Evolutionary conservation across 257 asterid species (phyloP), one percentile per base, ranked within the genome.

Genomic region (Pogostemon cablin): DNA sequence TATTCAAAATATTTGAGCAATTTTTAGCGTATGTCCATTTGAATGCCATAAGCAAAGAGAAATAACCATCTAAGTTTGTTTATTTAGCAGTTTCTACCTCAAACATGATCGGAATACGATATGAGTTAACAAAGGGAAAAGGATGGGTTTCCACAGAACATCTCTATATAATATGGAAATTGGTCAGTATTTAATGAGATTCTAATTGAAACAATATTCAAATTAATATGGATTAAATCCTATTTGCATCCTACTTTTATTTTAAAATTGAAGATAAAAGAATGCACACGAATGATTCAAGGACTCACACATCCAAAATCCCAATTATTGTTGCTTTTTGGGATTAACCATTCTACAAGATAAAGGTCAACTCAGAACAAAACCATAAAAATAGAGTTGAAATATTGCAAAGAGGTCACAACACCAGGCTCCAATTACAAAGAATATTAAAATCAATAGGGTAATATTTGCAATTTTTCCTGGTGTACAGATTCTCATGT

Each of bases 81-180:
- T 11, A 25, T 63, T 10, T 40, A 25, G 39, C 53, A 56, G 39
- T 17, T 67, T 75, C 52, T 20, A 61, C 47, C 37, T 15, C 56
- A 52, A 39, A 67, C 70, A 34, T 48, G 58, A 68, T 50, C 64
- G 15, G 62, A 71, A 48, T 17, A 37, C 62, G 8, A 15, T 37
- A 17, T 72, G 7, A 55, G 4, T 52, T 17, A 46, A 48, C n/a
- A 5, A 32, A 42, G 4, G n/a, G 53, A 69, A 42, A 69, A 44
- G 20, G 37, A 10, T 55, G 44, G 65, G 47, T 11, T 47, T 25
- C n/a, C 47, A 50, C 12, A 38, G 15, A 15, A 52, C 3, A 48
- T 62, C 42, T 20, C 67, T 9, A 63, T 20, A n/a, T 42, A 42
- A 43, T 10, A 63, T 32, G 48, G 9, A 15, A 20, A n/a, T n/a